These are phyloP conservation scores for Collybia sp. DNA, from an alignment of 768 basidiomycete species.

Conservation along the genomic window DNA sequence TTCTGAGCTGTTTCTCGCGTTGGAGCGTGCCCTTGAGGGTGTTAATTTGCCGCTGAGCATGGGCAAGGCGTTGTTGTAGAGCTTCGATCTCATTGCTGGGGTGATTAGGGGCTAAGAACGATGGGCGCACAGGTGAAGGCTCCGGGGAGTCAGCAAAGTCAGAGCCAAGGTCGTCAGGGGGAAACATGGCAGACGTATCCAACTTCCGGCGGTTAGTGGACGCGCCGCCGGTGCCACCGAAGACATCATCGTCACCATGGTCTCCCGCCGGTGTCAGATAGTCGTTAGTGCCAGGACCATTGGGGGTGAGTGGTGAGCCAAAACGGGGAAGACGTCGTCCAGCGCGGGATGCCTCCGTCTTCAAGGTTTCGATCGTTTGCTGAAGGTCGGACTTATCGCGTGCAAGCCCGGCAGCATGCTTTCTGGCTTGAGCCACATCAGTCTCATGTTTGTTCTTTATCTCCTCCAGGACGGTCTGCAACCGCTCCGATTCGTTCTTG, in stretches of 20 bases:
- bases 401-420: slow-evolving; percentile 80
- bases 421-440: slow-evolving; percentile 87
- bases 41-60: slow-evolving; percentile 81
- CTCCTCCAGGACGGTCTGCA: slow-evolving; percentile 59
- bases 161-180: slow-evolving; percentile 35
- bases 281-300: slow-evolving; percentile 36
- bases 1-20: slow-evolving; percentile 79
- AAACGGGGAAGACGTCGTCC: slow-evolving; percentile 57
- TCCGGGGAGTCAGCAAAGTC: slow-evolving; percentile 59
- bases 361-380: slow-evolving; percentile 69
- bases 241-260: slow-evolving; percentile 62
- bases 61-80: slow-evolving; percentile 74
- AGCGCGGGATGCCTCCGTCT: slow-evolving; percentile 67
- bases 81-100: slow-evolving; percentile 80
- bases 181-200: slow-evolving; percentile 34
- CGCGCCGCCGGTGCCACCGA: slow-evolving; percentile 53
- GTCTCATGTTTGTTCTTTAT: slow-evolving; percentile 91
- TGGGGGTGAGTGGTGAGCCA: slow-evolving; percentile 73
- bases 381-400: slow-evolving; percentile 94
- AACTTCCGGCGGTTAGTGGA: slow-evolving; percentile 60
- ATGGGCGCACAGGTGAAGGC: slow-evolving; percentile 40
- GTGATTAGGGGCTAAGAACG: slow-evolving; percentile 69
- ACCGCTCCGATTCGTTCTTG: slow-evolving; percentile 81
- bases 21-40: slow-evolving; percentile 77
- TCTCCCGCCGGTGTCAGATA: slow-evolving; percentile 53